Evolutionary conservation across 768 basidiomycete species (phyloP).

Genomic region (Rhodosporidiobolus sp.): DNA sequence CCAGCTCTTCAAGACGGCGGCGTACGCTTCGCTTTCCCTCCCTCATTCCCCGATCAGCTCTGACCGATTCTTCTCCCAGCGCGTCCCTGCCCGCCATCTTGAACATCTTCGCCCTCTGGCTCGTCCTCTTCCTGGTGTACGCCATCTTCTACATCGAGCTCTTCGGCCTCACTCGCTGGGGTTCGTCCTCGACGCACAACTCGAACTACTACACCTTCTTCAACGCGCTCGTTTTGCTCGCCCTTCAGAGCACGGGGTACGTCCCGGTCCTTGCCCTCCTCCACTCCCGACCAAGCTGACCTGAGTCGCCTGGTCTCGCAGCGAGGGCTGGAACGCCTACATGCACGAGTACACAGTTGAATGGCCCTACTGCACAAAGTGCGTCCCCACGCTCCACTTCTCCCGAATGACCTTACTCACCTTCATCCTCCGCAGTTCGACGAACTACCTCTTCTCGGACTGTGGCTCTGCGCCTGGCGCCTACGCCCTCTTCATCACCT

Average conservation of each 20-base stretch:
- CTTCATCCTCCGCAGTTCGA: slow-evolving; percentile 61
- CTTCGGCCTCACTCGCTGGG: slow-evolving; percentile 86
- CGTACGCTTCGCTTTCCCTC: slow-evolving; percentile 57
- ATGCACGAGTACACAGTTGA: slow-evolving; percentile 76
- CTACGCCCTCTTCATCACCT: slow-evolving; percentile 81
- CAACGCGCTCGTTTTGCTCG: slow-evolving; percentile 78
- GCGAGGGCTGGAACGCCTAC: slow-evolving; percentile 94
- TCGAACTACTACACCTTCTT: slow-evolving; percentile 78
- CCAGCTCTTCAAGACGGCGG: slow-evolving; percentile 91
- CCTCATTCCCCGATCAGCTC: slow-evolving; percentile 6
- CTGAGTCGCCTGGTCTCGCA: slow-evolving; percentile 16
- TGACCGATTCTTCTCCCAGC: slow-evolving; percentile 46
- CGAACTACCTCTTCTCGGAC: slow-evolving; percentile 63
- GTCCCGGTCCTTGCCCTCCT: slow-evolving; percentile 40
- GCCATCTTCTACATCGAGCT: slow-evolving; percentile 83
- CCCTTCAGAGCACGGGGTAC: slow-evolving; percentile 89
- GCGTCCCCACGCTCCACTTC: neutral
- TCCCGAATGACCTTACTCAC: neutral
- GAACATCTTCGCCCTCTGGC: slow-evolving; percentile 80
- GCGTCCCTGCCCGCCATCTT: slow-evolving; percentile 81
- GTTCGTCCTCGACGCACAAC: slow-evolving; percentile 62
- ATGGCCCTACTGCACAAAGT: slow-evolving; percentile 22
- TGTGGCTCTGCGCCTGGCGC: slow-evolving; percentile 80
- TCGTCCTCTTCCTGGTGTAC: slow-evolving; percentile 85
- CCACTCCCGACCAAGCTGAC: neutral